A percentile compares a stretch with the other conserved stretches of the same genome.
Evolutionary conservation across 2,329 filamentous ascomycete species (phyloP).

Genomic region (Alternaria dauci): DNA sequence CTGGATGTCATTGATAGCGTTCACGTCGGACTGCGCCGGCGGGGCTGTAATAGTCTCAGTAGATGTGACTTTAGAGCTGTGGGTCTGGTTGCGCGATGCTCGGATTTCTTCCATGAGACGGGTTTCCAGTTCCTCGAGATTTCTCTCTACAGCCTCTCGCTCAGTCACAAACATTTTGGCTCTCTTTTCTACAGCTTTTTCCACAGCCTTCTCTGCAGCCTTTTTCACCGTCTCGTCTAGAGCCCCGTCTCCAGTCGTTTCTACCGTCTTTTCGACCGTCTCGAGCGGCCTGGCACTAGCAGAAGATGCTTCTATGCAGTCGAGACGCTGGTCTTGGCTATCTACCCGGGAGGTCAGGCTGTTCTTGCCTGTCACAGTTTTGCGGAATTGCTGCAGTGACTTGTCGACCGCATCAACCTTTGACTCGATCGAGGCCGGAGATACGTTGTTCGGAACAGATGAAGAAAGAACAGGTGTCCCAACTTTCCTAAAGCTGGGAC

Average conservation of each 20-base stretch:
- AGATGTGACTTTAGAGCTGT: neutral
- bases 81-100: neutral
- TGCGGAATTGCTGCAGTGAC: constrained; percentile 1
- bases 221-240: neutral
- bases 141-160: neutral
- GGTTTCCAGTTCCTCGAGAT: neutral
- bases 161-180: neutral
- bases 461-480: neutral
- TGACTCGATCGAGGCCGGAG: neutral
- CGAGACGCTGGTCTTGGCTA: neutral
- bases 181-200: neutral
- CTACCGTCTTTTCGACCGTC: neutral
- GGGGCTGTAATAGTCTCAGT: neutral
- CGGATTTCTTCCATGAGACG: neutral
- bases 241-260: neutral
- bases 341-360: neutral
- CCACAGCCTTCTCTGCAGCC: neutral
- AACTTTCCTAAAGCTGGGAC: neutral
- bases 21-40: neutral
- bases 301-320: neutral
- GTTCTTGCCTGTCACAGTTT: neutral
- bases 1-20: neutral
- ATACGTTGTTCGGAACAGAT: neutral
- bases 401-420: neutral
- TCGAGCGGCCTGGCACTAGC: neutral